Conservation (phyloP, 2,329 filamentous ascomycete genomes). For the Sordariomycetes sp. region DNA sequence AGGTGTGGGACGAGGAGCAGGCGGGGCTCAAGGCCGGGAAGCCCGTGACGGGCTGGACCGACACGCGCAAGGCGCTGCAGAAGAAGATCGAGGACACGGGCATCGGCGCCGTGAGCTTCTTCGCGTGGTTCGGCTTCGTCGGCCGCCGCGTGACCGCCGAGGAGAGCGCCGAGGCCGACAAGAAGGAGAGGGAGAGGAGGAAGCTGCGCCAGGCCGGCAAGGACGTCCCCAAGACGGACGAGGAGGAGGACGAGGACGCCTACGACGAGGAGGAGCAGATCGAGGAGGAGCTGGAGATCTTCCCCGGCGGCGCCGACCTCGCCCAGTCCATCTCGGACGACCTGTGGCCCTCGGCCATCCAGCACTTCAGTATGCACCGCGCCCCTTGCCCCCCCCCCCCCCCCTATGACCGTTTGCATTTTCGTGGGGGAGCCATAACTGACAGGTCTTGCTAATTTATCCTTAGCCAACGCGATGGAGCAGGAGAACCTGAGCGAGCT, state of each 20-base stretch:
- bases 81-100: constrained; percentile 48
- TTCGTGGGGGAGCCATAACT: background rate
- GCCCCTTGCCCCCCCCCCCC: background rate
- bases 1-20: constrained; percentile 55
- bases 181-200: constrained; percentile 50
- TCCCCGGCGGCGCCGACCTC: constrained; percentile 76
- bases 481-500: constrained; percentile 55
- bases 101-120: constrained; percentile 66
- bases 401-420: background rate
- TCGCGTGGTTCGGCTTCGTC: constrained; percentile 77
- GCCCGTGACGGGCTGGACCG: constrained; percentile 25
- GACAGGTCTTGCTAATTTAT: constrained; percentile 21
- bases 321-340: constrained; percentile 77
- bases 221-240: constrained; percentile 26
- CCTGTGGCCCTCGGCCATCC: constrained; percentile 77
- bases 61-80: constrained; percentile 38
- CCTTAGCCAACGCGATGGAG: constrained; percentile 51
- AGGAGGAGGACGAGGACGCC: constrained; percentile 37
- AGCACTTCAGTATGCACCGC: constrained; percentile 65
- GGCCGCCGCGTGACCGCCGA: constrained; percentile 60
- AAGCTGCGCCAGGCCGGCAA: constrained; percentile 37
- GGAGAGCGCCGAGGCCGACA: constrained; percentile 53
- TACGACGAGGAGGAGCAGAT: constrained; percentile 52
- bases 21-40: constrained; percentile 26
- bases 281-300: constrained; percentile 68